Base-by-base conservation (phyloP, 2,329 filamentous ascomycete species). In the Fusarium succisae region DNA sequence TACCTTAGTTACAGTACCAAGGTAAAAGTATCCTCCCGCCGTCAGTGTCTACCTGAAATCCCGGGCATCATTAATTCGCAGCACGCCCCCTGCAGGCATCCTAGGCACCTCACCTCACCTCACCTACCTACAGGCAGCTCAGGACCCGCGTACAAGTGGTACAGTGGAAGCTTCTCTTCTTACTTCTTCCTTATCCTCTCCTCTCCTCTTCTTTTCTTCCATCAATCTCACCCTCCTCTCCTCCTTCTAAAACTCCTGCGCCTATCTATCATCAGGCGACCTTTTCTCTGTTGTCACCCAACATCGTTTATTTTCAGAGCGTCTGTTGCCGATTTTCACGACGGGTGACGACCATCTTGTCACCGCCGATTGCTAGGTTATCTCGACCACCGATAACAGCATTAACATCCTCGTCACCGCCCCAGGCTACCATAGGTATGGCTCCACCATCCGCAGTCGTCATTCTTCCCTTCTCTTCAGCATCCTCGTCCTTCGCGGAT, bases 341-440 rank as follows among this genome's bases (percentile, higher is more conserved):
- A 77, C 75, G 70, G 76, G 66, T 66, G 76, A 77, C 74, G 61
- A 62, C 66, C 76, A 63, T 75, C 70, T 60, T 70, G 72, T 74
- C 74, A 77, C 70, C 69, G 74, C 73, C 61, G 76, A 69, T 72
- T 77, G 58, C 76, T 30, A 30, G 26, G 26, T 77, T 78, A 78
- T 78, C 76, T 70, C 58, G 28, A 65, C 74, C 66, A 59, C 69
- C 47, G 76, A 78, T 78, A 78, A 70, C 76, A 73, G 59, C 59
- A 59, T 63, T 55, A 55, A 35, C 50, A 75, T 64, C 66, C 56
- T 77, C 75, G 76, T 78, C 76, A 78, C 76, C 76, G 76, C 76
- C 73, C 76, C 72, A 63, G 63, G 53, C 68, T 66, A 65, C 44
- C 48, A 47, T 69, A 65, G 69, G 69, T 76, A 78, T 76, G 74